Evolutionary conservation across 768 basidiomycete species (phyloP), one percentile per base, ranked within the genome.

Genomic region (Candolleomyces eurysporus): DNA sequence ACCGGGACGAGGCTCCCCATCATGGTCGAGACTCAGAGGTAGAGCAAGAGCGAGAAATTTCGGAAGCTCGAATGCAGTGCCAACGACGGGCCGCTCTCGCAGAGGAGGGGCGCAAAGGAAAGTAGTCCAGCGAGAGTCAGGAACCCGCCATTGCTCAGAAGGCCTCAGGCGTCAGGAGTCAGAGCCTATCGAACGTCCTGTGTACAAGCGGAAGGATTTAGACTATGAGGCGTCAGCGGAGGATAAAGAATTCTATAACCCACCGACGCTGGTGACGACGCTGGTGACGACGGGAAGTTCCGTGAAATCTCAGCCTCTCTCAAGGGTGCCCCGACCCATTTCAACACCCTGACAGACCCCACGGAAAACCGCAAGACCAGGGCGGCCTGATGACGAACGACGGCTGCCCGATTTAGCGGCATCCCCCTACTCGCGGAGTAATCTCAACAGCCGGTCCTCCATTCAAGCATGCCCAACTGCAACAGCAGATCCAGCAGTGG

Each of bases 301-400:
- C 11, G 55, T 6, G 50, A 31, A n/a, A 60, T 58, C 8, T 46
- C 58, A 43, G 59, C 21, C n/a, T 53, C 61, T 4, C 48, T 59
- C 16, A 57, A 53, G 14, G 45, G 61, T 17, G 64, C 72, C 1
- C 75, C 83, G 14, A 75, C 79, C 2, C 65, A 63, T 7, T 94
- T 93, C 72, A 71, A 80, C 0, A 87, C 90, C 0, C 90, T n/a
- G n/a, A n/a, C n/a, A n/a, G n/a, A n/a, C n/a, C n/a, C n/a, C n/a
- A n/a, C n/a, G n/a, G n/a, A n/a, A n/a, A n/a, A n/a, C n/a, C n/a
- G n/a, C n/a, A n/a, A n/a, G n/a, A n/a, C n/a, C n/a, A n/a, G n/a
- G n/a, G n/a, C n/a, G n/a, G n/a, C n/a, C n/a, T n/a, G n/a, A n/a
- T n/a, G n/a, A n/a, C n/a, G n/a, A n/a, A n/a, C n/a, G n/a, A n/a